phyloP scores from a whole-genome alignment of 495 filamentous ascomycete genomes.

The Stereocaulon alpinum region DNA sequence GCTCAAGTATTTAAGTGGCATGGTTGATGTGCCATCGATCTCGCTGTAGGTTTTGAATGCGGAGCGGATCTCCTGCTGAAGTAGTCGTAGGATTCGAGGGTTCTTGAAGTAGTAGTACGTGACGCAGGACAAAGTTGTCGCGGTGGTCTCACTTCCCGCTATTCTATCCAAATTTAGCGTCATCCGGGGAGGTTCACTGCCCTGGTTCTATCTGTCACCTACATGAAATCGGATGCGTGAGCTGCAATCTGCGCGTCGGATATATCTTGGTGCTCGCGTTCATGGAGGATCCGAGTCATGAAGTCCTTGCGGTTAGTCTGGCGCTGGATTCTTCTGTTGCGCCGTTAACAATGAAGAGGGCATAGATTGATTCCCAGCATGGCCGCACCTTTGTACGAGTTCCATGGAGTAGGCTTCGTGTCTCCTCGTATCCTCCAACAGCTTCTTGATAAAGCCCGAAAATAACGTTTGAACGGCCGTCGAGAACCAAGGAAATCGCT shows the following conservation, averaged over 20 bases:
- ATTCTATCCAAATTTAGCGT: not conserved
- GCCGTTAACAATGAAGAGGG: not conserved
- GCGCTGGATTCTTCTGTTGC: slow-evolving; percentile 6
- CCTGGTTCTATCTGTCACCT: not conserved
- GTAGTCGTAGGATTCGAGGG: slow-evolving; percentile 23
- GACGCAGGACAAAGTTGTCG: slow-evolving; percentile 32
- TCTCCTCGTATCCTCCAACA: slow-evolving; percentile 14
- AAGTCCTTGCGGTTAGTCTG: slow-evolving; percentile 18
- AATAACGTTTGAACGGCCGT: not conserved
- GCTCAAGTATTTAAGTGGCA: slow-evolving; percentile 36
- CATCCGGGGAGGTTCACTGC: not conserved
- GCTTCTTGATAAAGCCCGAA: not conserved
- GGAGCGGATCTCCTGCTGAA: slow-evolving; percentile 35
- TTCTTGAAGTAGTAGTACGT: slow-evolving; percentile 30
- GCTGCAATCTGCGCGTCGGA: slow-evolving; percentile 16
- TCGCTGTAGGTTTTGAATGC: slow-evolving; percentile 27
- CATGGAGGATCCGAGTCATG: slow-evolving; percentile 16
- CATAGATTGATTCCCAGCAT: not conserved
- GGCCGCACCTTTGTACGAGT: slow-evolving; percentile 10
- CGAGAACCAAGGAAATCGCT: slow-evolving; percentile 14
- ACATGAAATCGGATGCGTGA: slow-evolving; percentile 20
- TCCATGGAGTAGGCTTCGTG: slow-evolving; percentile 13
- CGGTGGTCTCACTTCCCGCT: slow-evolving; percentile 43
- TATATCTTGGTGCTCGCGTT: not conserved
- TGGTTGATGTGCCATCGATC: slow-evolving; percentile 28